Base-by-base conservation (phyloP, 2,329 filamentous ascomycete genomes). In the Tolypocladium guangdongense region DNA sequence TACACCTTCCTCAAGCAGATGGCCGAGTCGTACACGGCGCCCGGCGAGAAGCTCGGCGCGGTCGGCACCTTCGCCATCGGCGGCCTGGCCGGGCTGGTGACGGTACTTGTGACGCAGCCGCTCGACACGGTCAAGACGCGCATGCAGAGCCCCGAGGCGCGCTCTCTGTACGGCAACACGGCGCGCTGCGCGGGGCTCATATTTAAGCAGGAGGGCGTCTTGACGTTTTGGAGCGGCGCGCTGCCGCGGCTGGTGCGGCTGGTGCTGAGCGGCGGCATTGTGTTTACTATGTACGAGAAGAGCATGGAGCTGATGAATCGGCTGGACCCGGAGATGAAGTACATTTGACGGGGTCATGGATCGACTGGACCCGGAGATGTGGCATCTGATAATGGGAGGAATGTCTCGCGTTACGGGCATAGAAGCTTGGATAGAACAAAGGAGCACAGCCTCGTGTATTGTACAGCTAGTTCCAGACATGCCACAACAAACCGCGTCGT, bases 261-360 rank as follows among this genome's bases (percentile, higher is more conserved):
- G 61, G 87, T 96, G 43, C 71, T 97, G 70, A 96, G 90, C 64
- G 93, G 93, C 53, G 93, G 93, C 20, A 96, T 99, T 64, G 93
- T 99, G 41, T 99, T 99, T 66, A 95, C 93, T 24, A 95, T 97
- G 85, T 93, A 96, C 68, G 92, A 97, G 75, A 96, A 96, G 80
- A 88, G 86, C 55, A 97, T 97, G 76, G 92, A 96, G 52, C 63
- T 90, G 54, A 83, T 99, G 75, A 82, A 89, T 63, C 77, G 68
- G 64, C 55, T 91, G 51, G 93, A 99, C 67, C 93, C 93, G 0
- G 81, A 95, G 63, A 83, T 84, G 65, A 86, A 79, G 67, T 96
- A 95, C 66, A 81, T 97, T 58, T 95, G 74, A 64, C 54, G 27
- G 27, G 3, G 27, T 27, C 27, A 6, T 6, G 27, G 6, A 6